These are phyloP conservation scores for Geum urbanum DNA, from an alignment of 306 rosid genomes.

Conservation along the genomic window DNA sequence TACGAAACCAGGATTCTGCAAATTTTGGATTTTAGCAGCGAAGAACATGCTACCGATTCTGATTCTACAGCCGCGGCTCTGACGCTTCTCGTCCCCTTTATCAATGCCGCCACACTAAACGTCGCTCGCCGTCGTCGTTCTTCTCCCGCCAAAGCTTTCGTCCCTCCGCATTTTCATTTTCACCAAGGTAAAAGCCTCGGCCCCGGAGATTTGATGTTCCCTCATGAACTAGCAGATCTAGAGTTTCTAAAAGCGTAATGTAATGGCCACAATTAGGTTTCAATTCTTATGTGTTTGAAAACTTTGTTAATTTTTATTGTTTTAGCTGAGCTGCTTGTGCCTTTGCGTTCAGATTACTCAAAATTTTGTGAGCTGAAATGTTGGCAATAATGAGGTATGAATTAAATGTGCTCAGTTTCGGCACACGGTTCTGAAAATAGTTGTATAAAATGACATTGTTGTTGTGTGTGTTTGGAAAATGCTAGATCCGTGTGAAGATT, in stretches of 20 bases:
- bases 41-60: not conserved
- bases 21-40: not conserved
- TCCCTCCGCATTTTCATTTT: not conserved
- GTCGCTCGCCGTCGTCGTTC: not conserved
- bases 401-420: not conserved
- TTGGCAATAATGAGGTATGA: constrained; percentile 31
- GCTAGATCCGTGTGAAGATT: constrained; percentile 25
- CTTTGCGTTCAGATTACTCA: not conserved
- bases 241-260: constrained; percentile 15
- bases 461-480: constrained; percentile 8
- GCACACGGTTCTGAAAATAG: not conserved
- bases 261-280: not conserved
- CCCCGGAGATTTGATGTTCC: not conserved
- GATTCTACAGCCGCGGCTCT: not conserved
- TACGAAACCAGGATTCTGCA: too few relatives aligned
- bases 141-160: not conserved
- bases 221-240: constrained; percentile 25
- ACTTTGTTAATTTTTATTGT: not conserved
- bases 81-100: not conserved
- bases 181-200: not conserved
- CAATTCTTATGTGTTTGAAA: not conserved
- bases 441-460: not conserved
- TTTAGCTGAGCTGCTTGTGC: constrained; percentile 21
- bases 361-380: not conserved
- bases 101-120: constrained; percentile 12